Conservation (phyloP, 2,329 filamentous ascomycete species). For the Hymenoscyphus repandus region DNA sequence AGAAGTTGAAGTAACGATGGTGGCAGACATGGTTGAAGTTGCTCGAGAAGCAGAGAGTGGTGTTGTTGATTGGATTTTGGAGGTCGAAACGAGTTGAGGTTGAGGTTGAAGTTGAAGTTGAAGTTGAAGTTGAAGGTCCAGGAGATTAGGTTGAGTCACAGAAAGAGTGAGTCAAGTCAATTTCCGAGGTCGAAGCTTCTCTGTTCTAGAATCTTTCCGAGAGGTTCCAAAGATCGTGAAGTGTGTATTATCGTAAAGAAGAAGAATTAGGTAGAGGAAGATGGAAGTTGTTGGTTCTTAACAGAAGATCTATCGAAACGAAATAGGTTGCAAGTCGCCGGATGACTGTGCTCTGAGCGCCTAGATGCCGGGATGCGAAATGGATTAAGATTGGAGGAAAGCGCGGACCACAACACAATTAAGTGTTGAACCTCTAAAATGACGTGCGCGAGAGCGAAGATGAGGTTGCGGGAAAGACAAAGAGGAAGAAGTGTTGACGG, state of each 20-base stretch:
- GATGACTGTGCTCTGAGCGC: conserved; percentile 15
- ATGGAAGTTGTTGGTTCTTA: no score
- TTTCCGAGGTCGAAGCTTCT: not conserved
- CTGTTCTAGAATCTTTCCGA: conserved; percentile 1
- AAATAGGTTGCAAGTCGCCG: conserved; percentile 10
- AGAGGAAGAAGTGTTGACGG: conserved; percentile 11
- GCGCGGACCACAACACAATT: conserved; percentile 19
- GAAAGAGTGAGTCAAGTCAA: conserved; percentile 1
- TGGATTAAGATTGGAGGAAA: conserved; percentile 9
- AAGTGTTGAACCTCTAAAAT: conserved; percentile 16
- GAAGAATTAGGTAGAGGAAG: no score
- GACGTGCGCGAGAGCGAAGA: conserved; percentile 3
- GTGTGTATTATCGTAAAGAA: not conserved
- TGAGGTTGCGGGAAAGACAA: conserved; percentile 6
- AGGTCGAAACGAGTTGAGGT: not conserved
- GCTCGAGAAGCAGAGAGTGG: not conserved
- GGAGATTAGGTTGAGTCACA: not conserved
- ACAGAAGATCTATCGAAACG: no score
- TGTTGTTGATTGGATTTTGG: not conserved
- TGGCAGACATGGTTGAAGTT: conserved; percentile 14
- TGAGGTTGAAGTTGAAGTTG: not conserved
- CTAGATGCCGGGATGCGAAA: not conserved
- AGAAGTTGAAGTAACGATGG: conserved; percentile 11
- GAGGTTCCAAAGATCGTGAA: not conserved
- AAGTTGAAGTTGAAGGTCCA: conserved; percentile 1